These are phyloP conservation scores for Antitrichia curtipendula DNA, from an alignment of 225 moss, liverwort and hornwort species.

Conservation along the genomic window DNA sequence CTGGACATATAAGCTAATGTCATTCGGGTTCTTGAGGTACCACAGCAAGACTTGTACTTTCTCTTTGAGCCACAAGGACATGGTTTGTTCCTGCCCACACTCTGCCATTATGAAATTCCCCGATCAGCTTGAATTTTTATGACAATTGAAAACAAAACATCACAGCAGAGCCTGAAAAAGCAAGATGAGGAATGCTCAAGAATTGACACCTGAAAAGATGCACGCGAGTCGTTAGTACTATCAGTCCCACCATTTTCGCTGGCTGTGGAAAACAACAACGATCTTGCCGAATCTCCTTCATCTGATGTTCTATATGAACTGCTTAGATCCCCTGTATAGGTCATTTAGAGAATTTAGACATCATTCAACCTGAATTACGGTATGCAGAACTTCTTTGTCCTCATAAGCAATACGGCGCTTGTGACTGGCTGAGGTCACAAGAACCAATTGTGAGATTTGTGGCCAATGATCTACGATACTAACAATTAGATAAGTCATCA, in stretches of 20 bases:
- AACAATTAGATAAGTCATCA: not conserved
- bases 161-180: not conserved
- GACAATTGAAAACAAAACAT: not conserved
- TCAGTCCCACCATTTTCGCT: slow-evolving; percentile 16
- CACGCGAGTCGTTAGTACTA: not conserved
- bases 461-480: not conserved
- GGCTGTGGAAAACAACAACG: not conserved
- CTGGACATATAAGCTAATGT: slow-evolving; percentile 45
- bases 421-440: not conserved
- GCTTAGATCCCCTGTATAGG: slow-evolving; percentile 21
- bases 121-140: not conserved
- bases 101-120: slow-evolving; percentile 18
- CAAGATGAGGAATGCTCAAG: not conserved
- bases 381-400: not conserved
- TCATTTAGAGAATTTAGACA: not conserved
- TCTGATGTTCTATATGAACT: slow-evolving; percentile 11
- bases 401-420: not conserved
- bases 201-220: slow-evolving; percentile 8
- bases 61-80: slow-evolving; percentile 96
- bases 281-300: slow-evolving; percentile 20
- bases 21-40: slow-evolving; percentile 30
- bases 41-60: slow-evolving; percentile 94
- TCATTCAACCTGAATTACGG: not conserved
- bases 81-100: slow-evolving; percentile 60
- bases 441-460: not conserved